Conservation (phyloP, 164 flowering plant species). For the Houttuynia cordata region DNA sequence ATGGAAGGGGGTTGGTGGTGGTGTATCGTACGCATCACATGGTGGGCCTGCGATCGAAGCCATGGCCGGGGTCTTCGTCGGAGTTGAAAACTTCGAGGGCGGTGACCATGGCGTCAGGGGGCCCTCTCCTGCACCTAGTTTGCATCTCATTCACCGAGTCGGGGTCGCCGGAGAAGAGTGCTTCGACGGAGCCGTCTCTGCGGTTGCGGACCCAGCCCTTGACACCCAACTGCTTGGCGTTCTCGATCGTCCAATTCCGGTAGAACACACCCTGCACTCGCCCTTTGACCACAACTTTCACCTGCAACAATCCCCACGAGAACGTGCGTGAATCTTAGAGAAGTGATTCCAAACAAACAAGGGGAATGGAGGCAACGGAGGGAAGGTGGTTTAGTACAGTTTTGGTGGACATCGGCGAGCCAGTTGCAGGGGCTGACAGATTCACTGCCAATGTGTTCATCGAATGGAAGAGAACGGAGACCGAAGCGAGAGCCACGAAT, state of each 20-base stretch:
- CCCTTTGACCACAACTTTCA: conserved; percentile 61
- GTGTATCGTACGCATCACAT: too few species aligned
- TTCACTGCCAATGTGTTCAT: too few species aligned
- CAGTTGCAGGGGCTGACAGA: too few species aligned
- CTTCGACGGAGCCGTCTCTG: conserved; percentile 49
- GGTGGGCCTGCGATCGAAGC: conserved; percentile 50
- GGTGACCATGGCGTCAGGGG: conserved; percentile 64
- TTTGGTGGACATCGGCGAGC: too few species aligned
- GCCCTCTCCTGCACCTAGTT: conserved; percentile 71
- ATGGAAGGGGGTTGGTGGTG: too few species aligned
- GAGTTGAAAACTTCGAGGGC: conserved; percentile 46
- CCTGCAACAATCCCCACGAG: conserved; percentile 27
- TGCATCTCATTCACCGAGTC: conserved; percentile 68
- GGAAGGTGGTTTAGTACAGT: too few species aligned
- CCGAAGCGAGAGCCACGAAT: too few species aligned
- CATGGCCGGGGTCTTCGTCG: conserved; percentile 58
- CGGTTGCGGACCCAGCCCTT: conserved; percentile 35
- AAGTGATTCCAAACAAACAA: too few species aligned
- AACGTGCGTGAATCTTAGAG: too few species aligned
- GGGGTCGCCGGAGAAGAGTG: conserved; percentile 56
- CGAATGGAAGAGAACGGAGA: too few species aligned
- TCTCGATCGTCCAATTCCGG: conserved; percentile 81
- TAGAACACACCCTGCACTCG: conserved; percentile 87
- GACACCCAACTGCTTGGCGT: conserved; percentile 50
- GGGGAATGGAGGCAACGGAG: too few species aligned